Evolutionary conservation across 805 yeast species (phyloP).

Genomic region (Candida multigemmis): DNA sequence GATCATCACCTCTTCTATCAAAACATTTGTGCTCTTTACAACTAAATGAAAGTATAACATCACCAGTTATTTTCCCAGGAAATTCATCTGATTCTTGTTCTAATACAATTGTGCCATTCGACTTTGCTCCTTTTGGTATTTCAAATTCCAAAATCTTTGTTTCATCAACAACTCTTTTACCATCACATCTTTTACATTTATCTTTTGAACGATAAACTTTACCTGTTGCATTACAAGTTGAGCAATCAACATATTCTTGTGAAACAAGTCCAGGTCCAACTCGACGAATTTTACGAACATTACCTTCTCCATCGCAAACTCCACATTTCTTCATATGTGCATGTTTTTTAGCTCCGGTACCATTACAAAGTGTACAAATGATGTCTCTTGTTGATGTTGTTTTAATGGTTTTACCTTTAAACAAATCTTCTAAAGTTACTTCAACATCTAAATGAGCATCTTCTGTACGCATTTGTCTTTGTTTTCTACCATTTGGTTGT

Average conservation of each 20-base stretch:
- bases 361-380: constrained; percentile 65
- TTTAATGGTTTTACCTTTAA: constrained; percentile 72
- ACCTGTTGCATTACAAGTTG: constrained; percentile 67
- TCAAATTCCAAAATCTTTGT: constrained; percentile 69
- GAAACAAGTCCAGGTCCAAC: constrained; percentile 73
- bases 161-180: constrained; percentile 52
- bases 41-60: constrained; percentile 55
- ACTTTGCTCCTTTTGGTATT: constrained; percentile 61
- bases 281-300: constrained; percentile 46
- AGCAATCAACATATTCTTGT: constrained; percentile 52
- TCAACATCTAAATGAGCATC: constrained; percentile 62
- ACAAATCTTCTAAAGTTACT: constrained; percentile 64
- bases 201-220: constrained; percentile 52
- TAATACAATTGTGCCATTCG: constrained; percentile 52
- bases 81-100: constrained; percentile 71
- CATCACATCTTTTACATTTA: constrained; percentile 69
- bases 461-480: constrained; percentile 39
- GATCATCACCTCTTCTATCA: constrained; percentile 51
- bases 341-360: constrained; percentile 61
- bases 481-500: constrained; percentile 7
- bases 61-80: constrained; percentile 68
- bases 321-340: constrained; percentile 52
- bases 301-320: constrained; percentile 68
- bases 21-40: constrained; percentile 42
- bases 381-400: constrained; percentile 64